Evolutionary conservation across 176 grass and related monocot species (phyloP).

Genomic region (Bonia amplexicaulis): DNA sequence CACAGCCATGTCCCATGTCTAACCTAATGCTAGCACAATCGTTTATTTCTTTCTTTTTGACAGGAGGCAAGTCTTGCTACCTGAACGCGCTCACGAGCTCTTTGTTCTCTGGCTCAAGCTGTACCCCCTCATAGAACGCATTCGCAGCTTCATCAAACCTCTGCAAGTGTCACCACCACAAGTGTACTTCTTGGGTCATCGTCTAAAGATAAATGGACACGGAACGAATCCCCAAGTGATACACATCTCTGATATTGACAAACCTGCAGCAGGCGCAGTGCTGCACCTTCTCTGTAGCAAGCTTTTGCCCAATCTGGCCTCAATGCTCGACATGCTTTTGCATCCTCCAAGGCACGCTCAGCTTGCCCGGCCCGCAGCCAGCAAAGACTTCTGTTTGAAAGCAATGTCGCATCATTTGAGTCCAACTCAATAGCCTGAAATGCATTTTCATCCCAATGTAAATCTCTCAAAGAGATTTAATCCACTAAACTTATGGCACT

Average conservation of each 20-base stretch:
- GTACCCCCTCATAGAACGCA: constrained; percentile 82
- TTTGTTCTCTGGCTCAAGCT: constrained; percentile 74
- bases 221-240: neutral
- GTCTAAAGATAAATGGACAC: neutral
- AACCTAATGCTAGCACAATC: too few relatives aligned
- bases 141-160: constrained; percentile 80
- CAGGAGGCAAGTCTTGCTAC: constrained; percentile 1
- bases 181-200: neutral
- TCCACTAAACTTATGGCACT: neutral
- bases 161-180: constrained; percentile 23
- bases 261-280: constrained; percentile 70
- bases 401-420: constrained; percentile 55
- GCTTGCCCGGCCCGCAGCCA: constrained; percentile 77
- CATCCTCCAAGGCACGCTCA: constrained; percentile 67
- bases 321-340: constrained; percentile 54
- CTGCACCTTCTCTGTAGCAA: constrained; percentile 85
- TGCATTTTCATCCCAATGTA: neutral
- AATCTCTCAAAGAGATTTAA: neutral
- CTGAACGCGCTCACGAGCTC: constrained; percentile 87
- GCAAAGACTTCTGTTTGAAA: constrained; percentile 87
- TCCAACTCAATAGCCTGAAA: constrained; percentile 79
- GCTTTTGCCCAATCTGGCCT: constrained; percentile 85
- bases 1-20: too few relatives aligned
- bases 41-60: neutral
- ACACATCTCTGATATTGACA: neutral